A percentile compares a stretch with the other conserved stretches of the same genome.
These are phyloP conservation scores for Macaranga tanarius DNA, from an alignment of 441 rosid genomes.

Conservation along the genomic window DNA sequence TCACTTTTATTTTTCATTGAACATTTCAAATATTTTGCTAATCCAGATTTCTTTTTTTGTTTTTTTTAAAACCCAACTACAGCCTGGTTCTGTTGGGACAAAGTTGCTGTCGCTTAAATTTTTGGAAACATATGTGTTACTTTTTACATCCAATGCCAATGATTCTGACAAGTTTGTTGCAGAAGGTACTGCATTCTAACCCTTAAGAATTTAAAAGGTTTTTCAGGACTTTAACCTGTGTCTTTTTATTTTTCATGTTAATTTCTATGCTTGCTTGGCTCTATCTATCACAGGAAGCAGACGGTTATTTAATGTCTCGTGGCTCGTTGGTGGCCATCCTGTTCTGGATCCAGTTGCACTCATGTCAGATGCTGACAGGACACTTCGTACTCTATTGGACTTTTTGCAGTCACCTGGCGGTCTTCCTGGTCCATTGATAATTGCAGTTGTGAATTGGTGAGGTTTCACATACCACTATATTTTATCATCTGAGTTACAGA, in stretches of 20 bases:
- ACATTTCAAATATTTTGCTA: constrained; percentile 26
- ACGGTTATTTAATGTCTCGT: constrained; percentile 66
- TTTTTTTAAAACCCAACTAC: constrained; percentile 30
- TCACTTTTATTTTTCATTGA: neutral
- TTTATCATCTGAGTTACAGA: neutral
- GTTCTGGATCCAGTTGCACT: constrained; percentile 66
- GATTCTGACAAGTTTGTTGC: constrained; percentile 50
- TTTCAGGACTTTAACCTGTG: constrained; percentile 15
- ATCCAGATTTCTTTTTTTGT: constrained; percentile 23
- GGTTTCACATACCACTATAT: constrained; percentile 33
- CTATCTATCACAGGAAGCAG: constrained; percentile 53
- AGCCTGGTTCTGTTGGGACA: constrained; percentile 81
- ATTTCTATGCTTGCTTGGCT: constrained; percentile 25
- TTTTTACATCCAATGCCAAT: constrained; percentile 70
- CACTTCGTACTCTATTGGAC: constrained; percentile 57
- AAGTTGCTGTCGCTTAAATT: constrained; percentile 87
- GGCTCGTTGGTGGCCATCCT: constrained; percentile 80
- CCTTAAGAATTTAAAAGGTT: constrained; percentile 8
- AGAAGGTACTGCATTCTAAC: constrained; percentile 59
- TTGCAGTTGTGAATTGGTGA: constrained; percentile 83
- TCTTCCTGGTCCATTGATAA: constrained; percentile 70
- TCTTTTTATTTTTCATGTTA: constrained; percentile 9
- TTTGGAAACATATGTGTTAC: constrained; percentile 78
- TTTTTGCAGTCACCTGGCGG: constrained; percentile 59
- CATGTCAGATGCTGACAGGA: constrained; percentile 71